Evolutionary conservation across 2,329 filamentous ascomycete species (phyloP).

Genomic region (Tricladium varicosporioides): DNA sequence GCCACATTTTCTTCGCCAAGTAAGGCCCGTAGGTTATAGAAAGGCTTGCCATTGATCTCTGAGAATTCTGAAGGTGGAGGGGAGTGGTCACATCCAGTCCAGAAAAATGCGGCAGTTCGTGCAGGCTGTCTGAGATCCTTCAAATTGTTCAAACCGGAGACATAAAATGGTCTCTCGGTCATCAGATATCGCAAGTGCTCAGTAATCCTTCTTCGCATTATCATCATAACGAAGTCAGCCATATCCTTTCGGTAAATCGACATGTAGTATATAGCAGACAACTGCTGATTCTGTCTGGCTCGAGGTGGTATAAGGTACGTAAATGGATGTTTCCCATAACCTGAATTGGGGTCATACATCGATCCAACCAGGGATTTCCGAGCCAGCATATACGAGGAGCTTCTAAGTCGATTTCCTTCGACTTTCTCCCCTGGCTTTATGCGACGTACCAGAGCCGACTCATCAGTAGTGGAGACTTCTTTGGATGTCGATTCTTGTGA

Average conservation of each 20-base stretch:
- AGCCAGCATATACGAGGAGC: background rate
- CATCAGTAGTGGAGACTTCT: background rate
- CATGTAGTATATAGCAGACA: background rate
- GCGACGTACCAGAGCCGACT: background rate
- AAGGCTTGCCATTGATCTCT: constrained; percentile 38
- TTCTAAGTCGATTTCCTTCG: background rate
- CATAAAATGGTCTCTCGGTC: constrained; percentile 36
- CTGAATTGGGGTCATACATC: background rate
- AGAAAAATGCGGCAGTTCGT: constrained; percentile 27
- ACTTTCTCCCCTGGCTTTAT: background rate
- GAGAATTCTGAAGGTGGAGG: too few relatives aligned
- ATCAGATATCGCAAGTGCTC: constrained; percentile 45
- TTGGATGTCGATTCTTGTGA: background rate
- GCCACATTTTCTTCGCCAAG: constrained; percentile 47
- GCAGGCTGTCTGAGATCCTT: constrained; percentile 33
- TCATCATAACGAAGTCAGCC: background rate
- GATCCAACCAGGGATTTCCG: background rate
- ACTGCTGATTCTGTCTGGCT: background rate
- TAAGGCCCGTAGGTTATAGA: constrained; percentile 52
- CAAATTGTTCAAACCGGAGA: constrained; percentile 44
- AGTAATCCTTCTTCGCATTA: constrained; percentile 28
- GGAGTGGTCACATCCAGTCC: constrained; percentile 17
- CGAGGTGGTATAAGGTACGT: background rate
- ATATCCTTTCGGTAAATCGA: background rate
- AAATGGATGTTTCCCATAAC: background rate